phyloP scores from a whole-genome alignment of 2,329 filamentous ascomycete genomes.

The Fusarium pseudoanthophilum region DNA sequence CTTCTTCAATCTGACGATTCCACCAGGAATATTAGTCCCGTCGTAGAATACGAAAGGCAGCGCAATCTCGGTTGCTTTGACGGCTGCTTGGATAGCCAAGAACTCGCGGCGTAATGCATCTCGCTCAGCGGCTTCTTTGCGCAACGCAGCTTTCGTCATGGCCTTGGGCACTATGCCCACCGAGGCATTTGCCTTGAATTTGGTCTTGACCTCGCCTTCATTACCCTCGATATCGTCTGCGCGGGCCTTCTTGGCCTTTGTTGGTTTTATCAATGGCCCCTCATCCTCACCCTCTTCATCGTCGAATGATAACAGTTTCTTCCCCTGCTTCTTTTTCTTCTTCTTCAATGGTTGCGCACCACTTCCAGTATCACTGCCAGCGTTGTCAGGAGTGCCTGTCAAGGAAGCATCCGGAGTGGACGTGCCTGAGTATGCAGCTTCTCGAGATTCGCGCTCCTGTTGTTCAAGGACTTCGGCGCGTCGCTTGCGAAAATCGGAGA shows the following conservation, averaged over 20 bases:
- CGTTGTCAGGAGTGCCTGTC: constrained; percentile 59
- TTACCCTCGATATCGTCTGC: constrained; percentile 48
- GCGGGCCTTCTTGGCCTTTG: constrained; percentile 51
- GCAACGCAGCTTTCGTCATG: constrained; percentile 76
- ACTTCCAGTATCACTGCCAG: constrained; percentile 49
- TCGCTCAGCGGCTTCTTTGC: constrained; percentile 81
- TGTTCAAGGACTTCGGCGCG: constrained; percentile 93
- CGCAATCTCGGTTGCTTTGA: constrained; percentile 88
- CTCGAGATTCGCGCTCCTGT: constrained; percentile 83
- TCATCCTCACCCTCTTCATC: constrained; percentile 74
- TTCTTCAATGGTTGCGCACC: constrained; percentile 40
- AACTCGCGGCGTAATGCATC: constrained; percentile 87
- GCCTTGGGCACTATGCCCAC: constrained; percentile 75
- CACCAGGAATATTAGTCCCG: constrained; percentile 87
- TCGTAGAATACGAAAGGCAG: constrained; percentile 98
- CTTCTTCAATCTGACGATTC: constrained; percentile 87
- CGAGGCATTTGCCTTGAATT: constrained; percentile 70
- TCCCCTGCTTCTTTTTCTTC: constrained; percentile 58
- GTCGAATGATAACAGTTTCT: constrained; percentile 70
- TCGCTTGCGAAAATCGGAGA: constrained; percentile 95
- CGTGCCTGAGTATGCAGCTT: constrained; percentile 61
- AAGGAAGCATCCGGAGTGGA: constrained; percentile 62
- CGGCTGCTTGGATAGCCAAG: constrained; percentile 80
- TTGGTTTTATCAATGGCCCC: constrained; percentile 45
- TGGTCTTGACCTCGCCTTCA: constrained; percentile 47